Conservation (phyloP, 1,139 yeast species). For the Saccharomyces uvarum region DNA sequence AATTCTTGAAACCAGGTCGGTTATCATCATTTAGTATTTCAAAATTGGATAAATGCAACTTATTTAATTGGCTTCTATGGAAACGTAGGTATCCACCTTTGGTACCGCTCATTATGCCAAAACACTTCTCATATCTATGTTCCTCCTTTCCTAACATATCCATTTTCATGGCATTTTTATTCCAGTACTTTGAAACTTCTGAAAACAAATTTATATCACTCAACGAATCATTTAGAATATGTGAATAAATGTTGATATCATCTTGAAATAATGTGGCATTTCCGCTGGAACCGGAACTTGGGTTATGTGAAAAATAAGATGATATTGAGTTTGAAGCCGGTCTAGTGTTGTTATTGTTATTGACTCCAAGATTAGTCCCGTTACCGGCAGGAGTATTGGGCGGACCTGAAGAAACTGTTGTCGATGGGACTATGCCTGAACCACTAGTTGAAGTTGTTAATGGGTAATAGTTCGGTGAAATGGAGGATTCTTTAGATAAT, state of each 20-base stretch:
- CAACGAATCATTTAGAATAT: slow-evolving; percentile 22
- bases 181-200: slow-evolving; percentile 18
- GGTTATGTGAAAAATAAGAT: slow-evolving; percentile 19
- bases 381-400: slow-evolving; percentile 6
- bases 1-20: slow-evolving; percentile 4
- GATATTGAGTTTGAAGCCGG: slow-evolving; percentile 22
- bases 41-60: slow-evolving; percentile 14
- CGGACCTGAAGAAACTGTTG: not conserved
- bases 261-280: slow-evolving; percentile 18
- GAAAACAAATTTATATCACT: slow-evolving; percentile 13
- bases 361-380: slow-evolving; percentile 5
- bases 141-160: not conserved
- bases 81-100: slow-evolving; percentile 30
- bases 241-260: slow-evolving; percentile 25
- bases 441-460: not conserved
- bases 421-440: not conserved
- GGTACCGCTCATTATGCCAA: slow-evolving; percentile 21
- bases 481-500: not conserved
- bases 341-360: slow-evolving; percentile 5
- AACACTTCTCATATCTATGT: slow-evolving; percentile 19
- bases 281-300: slow-evolving; percentile 14
- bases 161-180: not conserved
- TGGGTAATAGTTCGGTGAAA: not conserved
- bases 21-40: slow-evolving; percentile 15
- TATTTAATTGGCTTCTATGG: slow-evolving; percentile 14